Percentiles rank a stretch among this genome's conserved stretches.
These are phyloP conservation scores for Chamaenerion angustifolium DNA, from an alignment of 345 rosid genomes.

Conservation along the genomic window DNA sequence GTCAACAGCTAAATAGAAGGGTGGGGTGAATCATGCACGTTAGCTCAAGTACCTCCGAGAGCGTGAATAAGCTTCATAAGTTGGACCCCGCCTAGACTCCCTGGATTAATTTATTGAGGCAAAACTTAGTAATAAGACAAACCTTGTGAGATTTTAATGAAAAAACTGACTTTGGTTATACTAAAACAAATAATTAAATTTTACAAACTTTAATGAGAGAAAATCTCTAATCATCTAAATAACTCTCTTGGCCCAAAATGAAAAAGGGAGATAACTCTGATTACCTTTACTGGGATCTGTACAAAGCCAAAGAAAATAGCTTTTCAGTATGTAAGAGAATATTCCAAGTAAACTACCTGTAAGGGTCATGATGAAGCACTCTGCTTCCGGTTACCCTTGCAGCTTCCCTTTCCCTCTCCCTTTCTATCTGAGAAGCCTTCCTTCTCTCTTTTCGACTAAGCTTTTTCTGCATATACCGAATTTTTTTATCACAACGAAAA, in stretches of 20 bases:
- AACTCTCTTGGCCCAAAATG: too few relatives aligned
- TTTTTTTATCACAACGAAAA: constrained; percentile 6
- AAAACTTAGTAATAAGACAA: neutral
- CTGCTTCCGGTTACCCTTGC: constrained; percentile 50
- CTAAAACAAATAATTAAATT: too few relatives aligned
- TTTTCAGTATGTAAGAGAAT: neutral
- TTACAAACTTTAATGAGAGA: too few relatives aligned
- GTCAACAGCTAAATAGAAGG: constrained; percentile 1
- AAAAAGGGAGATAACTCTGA: neutral
- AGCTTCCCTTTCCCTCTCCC: constrained; percentile 84
- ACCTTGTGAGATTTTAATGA: too few relatives aligned
- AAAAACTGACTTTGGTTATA: too few relatives aligned
- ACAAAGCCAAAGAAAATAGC: neutral
- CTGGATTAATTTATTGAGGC: constrained; percentile 16
- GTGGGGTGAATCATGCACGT: neutral
- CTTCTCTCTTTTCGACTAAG: constrained; percentile 97
- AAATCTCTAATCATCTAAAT: too few relatives aligned
- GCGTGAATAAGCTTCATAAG: constrained; percentile 90
- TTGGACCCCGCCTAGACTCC: constrained; percentile 85
- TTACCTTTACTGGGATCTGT: constrained; percentile 1
- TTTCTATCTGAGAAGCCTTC: constrained; percentile 85
- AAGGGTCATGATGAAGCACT: constrained; percentile 75
- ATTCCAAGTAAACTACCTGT: constrained; percentile 33
- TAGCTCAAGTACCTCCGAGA: constrained; percentile 47
- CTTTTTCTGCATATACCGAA: constrained; percentile 49